Percentiles rank a stretch among this genome's conserved stretches.
phyloP scores from a whole-genome alignment of 1,139 yeast genomes.

The Neolecta irregularis region DNA sequence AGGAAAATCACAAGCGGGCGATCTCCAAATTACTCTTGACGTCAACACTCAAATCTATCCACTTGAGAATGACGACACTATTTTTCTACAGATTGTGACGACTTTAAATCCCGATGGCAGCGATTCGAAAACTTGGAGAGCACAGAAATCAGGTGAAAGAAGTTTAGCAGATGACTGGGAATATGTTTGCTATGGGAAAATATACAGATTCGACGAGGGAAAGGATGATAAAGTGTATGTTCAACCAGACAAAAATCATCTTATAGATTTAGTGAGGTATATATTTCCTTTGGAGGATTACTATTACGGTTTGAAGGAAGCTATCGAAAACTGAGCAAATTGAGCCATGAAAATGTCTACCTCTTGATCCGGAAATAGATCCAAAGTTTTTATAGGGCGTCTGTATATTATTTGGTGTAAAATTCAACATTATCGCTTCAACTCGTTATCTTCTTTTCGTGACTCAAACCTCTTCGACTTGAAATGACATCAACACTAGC shows the following conservation, averaged over 20 bases:
- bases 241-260: background rate
- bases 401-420: no score
- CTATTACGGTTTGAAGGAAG: constrained; percentile 90
- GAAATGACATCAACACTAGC: no score
- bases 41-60: constrained; percentile 89
- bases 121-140: constrained; percentile 26
- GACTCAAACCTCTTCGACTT: no score
- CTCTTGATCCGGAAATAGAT: constrained; percentile 61
- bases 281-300: constrained; percentile 90
- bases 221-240: constrained; percentile 39
- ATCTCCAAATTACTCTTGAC: constrained; percentile 75
- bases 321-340: constrained; percentile 70
- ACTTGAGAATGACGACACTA: constrained; percentile 55
- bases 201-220: constrained; percentile 89
- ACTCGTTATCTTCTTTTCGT: no score
- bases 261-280: constrained; percentile 56
- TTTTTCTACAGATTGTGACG: constrained; percentile 80
- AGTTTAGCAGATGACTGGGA: constrained; percentile 93
- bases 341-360: constrained; percentile 90
- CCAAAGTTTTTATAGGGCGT: no score
- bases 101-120: constrained; percentile 49
- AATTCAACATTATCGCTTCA: no score
- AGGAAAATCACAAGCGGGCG: constrained; percentile 72
- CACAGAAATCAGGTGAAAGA: constrained; percentile 49
- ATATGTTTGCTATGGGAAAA: constrained; percentile 96